Percentiles rank a stretch among this genome's conserved stretches.
These are phyloP conservation scores for Apiotrichum laibachii DNA, from an alignment of 1,284 basidiomycete genomes.

Conservation along the genomic window DNA sequence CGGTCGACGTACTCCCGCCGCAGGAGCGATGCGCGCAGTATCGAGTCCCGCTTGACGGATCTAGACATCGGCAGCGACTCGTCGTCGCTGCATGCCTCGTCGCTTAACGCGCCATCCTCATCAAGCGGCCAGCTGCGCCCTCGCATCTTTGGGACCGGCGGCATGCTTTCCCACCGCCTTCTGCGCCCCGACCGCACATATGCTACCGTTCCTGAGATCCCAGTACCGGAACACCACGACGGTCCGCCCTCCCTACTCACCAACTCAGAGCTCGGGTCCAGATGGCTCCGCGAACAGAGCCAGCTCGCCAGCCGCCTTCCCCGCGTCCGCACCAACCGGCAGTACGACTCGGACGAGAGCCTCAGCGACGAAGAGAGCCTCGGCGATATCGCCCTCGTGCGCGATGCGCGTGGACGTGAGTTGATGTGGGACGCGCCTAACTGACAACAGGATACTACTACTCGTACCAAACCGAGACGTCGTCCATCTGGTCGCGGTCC, in stretches of 20 bases:
- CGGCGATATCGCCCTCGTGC: constrained; percentile 43
- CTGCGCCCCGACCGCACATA: background rate
- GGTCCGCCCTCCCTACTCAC: constrained; percentile 36
- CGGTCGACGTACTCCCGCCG: background rate
- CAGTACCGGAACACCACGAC: background rate
- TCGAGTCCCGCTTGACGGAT: background rate
- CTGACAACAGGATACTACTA: constrained; percentile 46
- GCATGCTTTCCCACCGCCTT: background rate
- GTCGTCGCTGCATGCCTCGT: background rate
- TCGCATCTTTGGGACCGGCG: background rate
- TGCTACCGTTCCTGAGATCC: background rate
- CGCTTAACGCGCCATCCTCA: background rate
- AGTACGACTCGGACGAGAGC: constrained; percentile 39
- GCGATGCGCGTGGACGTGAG: constrained; percentile 50
- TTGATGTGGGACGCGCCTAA: background rate
- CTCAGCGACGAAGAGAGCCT: constrained; percentile 42
- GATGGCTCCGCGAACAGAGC: constrained; percentile 80
- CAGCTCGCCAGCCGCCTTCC: constrained; percentile 46
- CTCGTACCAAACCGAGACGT: constrained; percentile 44
- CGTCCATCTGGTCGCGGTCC: constrained; percentile 28
- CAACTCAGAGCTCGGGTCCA: constrained; percentile 61
- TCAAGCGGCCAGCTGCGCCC: background rate
- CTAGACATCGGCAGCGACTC: background rate
- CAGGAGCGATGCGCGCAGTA: background rate
- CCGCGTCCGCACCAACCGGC: constrained; percentile 13